phyloP scores from a whole-genome alignment of 2,329 filamentous ascomycete species.

The Fusarium musae region DNA sequence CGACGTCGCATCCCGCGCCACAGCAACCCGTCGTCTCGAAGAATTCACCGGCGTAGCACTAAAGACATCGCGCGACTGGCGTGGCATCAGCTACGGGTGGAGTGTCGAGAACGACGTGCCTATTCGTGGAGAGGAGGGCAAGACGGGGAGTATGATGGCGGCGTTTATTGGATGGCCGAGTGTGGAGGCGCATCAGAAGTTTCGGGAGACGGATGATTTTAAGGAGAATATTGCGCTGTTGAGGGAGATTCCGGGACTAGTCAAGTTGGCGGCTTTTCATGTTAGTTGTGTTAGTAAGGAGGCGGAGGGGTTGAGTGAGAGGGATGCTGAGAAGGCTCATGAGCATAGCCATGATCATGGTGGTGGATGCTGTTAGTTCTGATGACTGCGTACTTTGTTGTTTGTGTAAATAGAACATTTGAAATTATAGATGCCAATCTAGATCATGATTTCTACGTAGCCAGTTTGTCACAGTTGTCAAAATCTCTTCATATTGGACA shows the following conservation, averaged over 20 bases:
- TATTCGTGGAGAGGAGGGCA: slow-evolving; percentile 42
- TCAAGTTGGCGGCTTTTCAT: slow-evolving; percentile 39
- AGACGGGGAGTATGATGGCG: slow-evolving; percentile 40
- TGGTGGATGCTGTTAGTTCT: slow-evolving; percentile 20
- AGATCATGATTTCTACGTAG: too few species aligned
- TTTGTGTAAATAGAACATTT: fast-evolving
- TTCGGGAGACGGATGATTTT: slow-evolving; percentile 49
- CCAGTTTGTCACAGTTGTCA: neutral
- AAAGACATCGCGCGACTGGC: slow-evolving; percentile 35
- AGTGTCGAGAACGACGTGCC: slow-evolving; percentile 48
- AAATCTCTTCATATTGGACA: too few species aligned
- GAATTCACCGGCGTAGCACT: slow-evolving; percentile 31
- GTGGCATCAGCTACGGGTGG: slow-evolving; percentile 47
- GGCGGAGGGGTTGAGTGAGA: slow-evolving; percentile 10
- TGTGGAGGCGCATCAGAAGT: slow-evolving; percentile 51
- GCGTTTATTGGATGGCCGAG: slow-evolving; percentile 53
- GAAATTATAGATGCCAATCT: too few species aligned
- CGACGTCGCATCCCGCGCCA: slow-evolving; percentile 29
- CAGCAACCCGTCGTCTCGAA: slow-evolving; percentile 27
- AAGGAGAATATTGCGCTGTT: slow-evolving; percentile 47
- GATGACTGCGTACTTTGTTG: fast-evolving
- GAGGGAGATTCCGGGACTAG: slow-evolving; percentile 34
- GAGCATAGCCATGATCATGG: slow-evolving; percentile 28
- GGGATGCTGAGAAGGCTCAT: slow-evolving; percentile 22
- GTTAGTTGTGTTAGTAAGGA: slow-evolving; percentile 35